phyloP scores from a whole-genome alignment of 1,139 yeast genomes.

The Debaryomycetaceae sp. region DNA sequence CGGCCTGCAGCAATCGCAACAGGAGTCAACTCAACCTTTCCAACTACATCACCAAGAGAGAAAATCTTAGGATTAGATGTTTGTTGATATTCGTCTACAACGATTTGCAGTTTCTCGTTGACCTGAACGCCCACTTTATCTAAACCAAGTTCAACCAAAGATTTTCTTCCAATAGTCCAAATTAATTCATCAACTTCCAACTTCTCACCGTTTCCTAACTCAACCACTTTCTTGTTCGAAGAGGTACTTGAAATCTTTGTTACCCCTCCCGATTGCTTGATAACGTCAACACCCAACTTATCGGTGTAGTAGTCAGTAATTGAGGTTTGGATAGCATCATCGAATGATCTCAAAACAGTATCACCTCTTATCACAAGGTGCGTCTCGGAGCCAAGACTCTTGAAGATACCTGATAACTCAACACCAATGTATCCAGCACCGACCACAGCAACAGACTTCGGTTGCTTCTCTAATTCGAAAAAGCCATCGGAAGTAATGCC shows the following conservation, averaged over 20 bases:
- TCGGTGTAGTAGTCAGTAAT: slow-evolving; percentile 76
- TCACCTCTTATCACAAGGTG: slow-evolving; percentile 88
- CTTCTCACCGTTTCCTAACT: slow-evolving; percentile 49
- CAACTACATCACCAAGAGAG: slow-evolving; percentile 92
- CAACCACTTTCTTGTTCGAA: slow-evolving; percentile 61
- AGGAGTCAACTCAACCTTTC: slow-evolving; percentile 91
- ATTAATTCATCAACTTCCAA: slow-evolving; percentile 76
- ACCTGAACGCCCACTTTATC: slow-evolving; percentile 71
- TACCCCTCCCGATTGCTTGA: slow-evolving; percentile 61
- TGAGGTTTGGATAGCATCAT: slow-evolving; percentile 72
- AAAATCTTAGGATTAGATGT: slow-evolving; percentile 70
- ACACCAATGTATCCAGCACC: slow-evolving; percentile 99
- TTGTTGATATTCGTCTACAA: slow-evolving; percentile 84
- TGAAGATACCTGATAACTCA: slow-evolving; percentile 91
- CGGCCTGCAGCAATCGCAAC: slow-evolving; percentile 99
- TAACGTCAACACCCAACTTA: slow-evolving; percentile 72
- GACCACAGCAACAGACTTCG: slow-evolving; percentile 87
- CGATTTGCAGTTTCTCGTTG: slow-evolving; percentile 55
- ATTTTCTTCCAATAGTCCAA: slow-evolving; percentile 93
- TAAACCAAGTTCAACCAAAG: slow-evolving; percentile 69
- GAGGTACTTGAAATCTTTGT: slow-evolving; percentile 55
- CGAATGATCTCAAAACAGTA: slow-evolving; percentile 84
- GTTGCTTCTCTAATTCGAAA: slow-evolving; percentile 75
- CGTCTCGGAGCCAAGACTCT: slow-evolving; percentile 83
- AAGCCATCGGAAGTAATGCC: slow-evolving; percentile 94